Percentiles rank a stretch among this genome's conserved stretches.
Evolutionary conservation across 371 early-diverging fungal species (phyloP).

Genomic region (Phascolomyces articulosus): DNA sequence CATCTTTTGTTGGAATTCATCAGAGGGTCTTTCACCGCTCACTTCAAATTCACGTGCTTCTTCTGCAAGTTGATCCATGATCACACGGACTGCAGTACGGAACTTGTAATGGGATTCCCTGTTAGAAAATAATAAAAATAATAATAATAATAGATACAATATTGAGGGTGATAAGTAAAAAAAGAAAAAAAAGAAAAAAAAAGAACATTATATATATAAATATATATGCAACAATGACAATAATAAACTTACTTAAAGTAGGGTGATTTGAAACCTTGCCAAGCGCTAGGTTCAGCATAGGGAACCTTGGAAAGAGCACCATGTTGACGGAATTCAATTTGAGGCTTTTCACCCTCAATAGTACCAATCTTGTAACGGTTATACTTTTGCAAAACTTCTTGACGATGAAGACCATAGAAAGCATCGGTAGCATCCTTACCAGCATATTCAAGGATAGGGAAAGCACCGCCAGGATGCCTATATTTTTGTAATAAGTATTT

Average conservation of each 20-base stretch:
- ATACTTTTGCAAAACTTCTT: conserved; percentile 62
- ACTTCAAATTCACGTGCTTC: conserved; percentile 53
- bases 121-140: not conserved
- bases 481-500: too few species aligned
- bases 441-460: conserved; percentile 62
- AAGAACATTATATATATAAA: not conserved
- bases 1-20: conserved; percentile 48
- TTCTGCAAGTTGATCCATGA: conserved; percentile 40
- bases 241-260: conserved; percentile 60
- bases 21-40: conserved; percentile 37
- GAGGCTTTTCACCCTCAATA: conserved; percentile 43
- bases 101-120: conserved; percentile 59
- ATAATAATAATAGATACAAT: not conserved
- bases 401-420: conserved; percentile 76
- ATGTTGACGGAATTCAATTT: conserved; percentile 29
- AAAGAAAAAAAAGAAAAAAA: too few species aligned
- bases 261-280: conserved; percentile 60
- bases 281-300: conserved; percentile 54
- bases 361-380: conserved; percentile 52
- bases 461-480: conserved; percentile 89
- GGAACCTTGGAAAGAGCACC: conserved; percentile 58
- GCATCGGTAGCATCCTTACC: conserved; percentile 17
- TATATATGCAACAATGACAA: conserved; percentile 19
- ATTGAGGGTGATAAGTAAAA: too few species aligned
- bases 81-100: conserved; percentile 33